Conservation (phyloP, 768 basidiomycete genomes). For the Amanita fuliginea region DNA sequence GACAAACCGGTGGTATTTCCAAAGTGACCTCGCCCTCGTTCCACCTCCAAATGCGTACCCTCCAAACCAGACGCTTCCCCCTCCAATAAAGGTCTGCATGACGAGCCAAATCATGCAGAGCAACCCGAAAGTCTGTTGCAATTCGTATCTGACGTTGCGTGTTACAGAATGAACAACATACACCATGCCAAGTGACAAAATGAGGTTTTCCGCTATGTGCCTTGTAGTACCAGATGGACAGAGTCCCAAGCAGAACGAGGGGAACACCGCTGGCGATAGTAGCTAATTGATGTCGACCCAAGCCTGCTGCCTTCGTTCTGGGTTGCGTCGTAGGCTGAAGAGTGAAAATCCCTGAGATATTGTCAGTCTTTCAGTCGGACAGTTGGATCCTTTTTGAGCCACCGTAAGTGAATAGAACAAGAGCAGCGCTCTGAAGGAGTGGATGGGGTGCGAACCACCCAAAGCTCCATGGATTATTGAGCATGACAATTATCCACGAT, state of each 20-base stretch:
- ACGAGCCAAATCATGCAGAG: constrained; percentile 50
- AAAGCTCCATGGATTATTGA: constrained; percentile 28
- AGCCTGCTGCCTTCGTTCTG: constrained; percentile 52
- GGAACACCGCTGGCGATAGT: constrained; percentile 48
- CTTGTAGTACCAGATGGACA: constrained; percentile 59
- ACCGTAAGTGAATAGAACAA: constrained; percentile 57
- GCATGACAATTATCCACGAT: constrained; percentile 36
- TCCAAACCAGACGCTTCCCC: constrained; percentile 66
- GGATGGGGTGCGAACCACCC: constrained; percentile 67
- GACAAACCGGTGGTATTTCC: constrained; percentile 74
- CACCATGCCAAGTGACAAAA: constrained; percentile 69
- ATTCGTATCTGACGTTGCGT: background rate
- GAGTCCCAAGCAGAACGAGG: constrained; percentile 44
- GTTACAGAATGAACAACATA: constrained; percentile 20
- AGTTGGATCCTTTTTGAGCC: background rate
- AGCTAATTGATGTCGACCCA: constrained; percentile 58
- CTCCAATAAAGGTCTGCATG: constrained; percentile 52
- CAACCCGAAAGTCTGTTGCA: constrained; percentile 50
- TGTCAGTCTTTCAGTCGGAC: background rate
- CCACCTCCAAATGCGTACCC: constrained; percentile 66
- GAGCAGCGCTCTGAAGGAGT: constrained; percentile 43
- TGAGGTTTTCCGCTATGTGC: constrained; percentile 35
- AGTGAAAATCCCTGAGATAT: constrained; percentile 52
- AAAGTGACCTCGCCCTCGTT: constrained; percentile 57
- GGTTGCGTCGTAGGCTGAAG: constrained; percentile 66